phyloP scores from a whole-genome alignment of 73 alveolate genomes.

The Paramecium tetraurelia region DNA sequence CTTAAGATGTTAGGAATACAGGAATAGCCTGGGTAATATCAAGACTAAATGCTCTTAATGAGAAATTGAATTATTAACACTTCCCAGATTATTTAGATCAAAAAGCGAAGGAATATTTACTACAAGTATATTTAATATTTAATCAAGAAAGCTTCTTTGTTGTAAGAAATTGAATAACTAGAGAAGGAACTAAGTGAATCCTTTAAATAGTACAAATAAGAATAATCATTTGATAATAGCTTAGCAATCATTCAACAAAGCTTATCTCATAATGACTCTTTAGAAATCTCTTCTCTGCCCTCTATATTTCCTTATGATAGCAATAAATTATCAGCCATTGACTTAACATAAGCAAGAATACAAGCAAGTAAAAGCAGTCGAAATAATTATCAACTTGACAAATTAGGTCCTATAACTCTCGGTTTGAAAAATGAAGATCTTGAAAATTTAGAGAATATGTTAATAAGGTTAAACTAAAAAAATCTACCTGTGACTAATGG shows the following conservation, averaged over 20 bases:
- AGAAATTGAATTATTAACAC: not conserved
- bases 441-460: conserved; percentile 18
- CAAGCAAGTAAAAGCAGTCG: conserved; percentile 24
- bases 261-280: not conserved
- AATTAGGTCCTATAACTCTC: conserved; percentile 32
- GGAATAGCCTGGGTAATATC: conserved; percentile 37
- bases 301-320: conserved; percentile 30
- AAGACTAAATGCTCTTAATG: not conserved
- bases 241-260: not conserved
- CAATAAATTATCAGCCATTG: conserved; percentile 30
- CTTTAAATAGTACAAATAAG: conserved; percentile 4
- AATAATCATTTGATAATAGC: conserved; percentile 38
- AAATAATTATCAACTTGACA: not conserved
- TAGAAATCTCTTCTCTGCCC: not conserved
- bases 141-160: not conserved
- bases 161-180: not conserved
- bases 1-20: not conserved
- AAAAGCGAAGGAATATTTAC: conserved; percentile 23
- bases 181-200: conserved; percentile 33
- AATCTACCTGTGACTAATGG: conserved; percentile 12
- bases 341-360: not conserved
- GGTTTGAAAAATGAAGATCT: conserved; percentile 1
- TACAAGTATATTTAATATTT: not conserved
- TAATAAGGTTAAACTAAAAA: not conserved
- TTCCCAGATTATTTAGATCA: conserved; percentile 33